Evolutionary conservation across 2,329 filamentous ascomycete species (phyloP), one percentile per base, ranked within the genome.

Genomic region (Penicillium sp.): DNA sequence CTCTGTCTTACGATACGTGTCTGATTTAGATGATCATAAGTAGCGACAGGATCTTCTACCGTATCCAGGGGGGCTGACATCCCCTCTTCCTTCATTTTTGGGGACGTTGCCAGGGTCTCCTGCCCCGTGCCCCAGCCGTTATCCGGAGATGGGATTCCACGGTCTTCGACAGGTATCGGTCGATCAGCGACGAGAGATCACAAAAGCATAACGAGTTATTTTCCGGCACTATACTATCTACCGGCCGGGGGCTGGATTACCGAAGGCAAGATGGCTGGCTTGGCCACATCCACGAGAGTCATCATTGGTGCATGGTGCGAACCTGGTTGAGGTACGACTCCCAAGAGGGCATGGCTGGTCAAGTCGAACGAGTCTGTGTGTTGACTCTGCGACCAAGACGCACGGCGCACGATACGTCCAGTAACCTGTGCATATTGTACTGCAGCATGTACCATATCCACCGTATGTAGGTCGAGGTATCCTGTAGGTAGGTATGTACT

Each of bases 31-130:
- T 4, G 26, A n/a, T 49, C 40, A 22, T 13, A 22, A 7, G 30
- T 33, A 33, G 10, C 28, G 45, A 30, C 26, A 7, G 45, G 15
- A 30, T 10, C 6, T 49, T 30, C 19, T 5, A 33, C 2, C 19
- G n/a, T n/a, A 49, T n/a, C 15, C 15, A 30, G 45, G 45, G 45
- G 24, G 59, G 49, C 59, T 61, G 49, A 61, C 24, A 57, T 38
- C 35, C 33, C n/a, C 2, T 24, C 35, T 35, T 15, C 8, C 17
- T 35, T 47, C 56, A 38, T 24, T 33, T 26, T 37, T 47, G n/a
- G 30, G 30, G 26, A 28, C 56, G 56, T 45, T 58, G 56, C 37
- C 37, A 33, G 37, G 30, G 54, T 56, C 54, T 61, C 47, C 40
- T 51, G 54, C n/a, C 50, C 26, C 49, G 30, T 30, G 26, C 42